phyloP scores from a whole-genome alignment of 2,329 filamentous ascomycete genomes.

The Metarhizium brunneum region DNA sequence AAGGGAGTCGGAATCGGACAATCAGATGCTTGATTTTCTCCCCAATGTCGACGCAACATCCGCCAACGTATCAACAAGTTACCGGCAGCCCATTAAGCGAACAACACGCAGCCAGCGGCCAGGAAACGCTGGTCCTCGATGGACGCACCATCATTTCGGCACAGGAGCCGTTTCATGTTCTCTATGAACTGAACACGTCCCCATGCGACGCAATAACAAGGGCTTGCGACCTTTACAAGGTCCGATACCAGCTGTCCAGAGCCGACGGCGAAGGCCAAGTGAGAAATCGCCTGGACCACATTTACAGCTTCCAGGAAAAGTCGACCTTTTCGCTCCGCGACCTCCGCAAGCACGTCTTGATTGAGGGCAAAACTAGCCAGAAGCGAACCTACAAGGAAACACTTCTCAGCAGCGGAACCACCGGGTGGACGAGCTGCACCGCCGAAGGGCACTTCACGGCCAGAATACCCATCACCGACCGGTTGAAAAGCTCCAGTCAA shows the following conservation, averaged over 20 bases:
- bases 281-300: conserved; percentile 16
- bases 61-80: too few species aligned
- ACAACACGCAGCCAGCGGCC: too few species aligned
- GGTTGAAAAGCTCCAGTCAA: neutral
- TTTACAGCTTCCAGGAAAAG: conserved; percentile 17
- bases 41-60: too few species aligned
- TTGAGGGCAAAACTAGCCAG: conserved; percentile 13
- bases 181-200: conserved; percentile 17
- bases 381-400: conserved; percentile 13
- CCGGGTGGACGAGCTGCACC: conserved; percentile 4
- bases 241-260: conserved; percentile 14
- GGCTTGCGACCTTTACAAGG: conserved; percentile 16
- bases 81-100: too few species aligned
- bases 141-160: conserved; percentile 12
- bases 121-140: conserved; percentile 13
- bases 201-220: conserved; percentile 11
- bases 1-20: too few species aligned
- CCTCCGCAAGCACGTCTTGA: conserved; percentile 8
- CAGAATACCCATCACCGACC: neutral
- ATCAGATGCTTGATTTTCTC: too few species aligned
- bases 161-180: conserved; percentile 8
- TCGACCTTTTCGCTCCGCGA: neutral
- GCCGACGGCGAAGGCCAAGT: conserved; percentile 8
- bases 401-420: conserved; percentile 10
- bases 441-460: neutral